phyloP scores from a whole-genome alignment of 1,139 yeast species.

The Eremothecium sinecaudum region DNA sequence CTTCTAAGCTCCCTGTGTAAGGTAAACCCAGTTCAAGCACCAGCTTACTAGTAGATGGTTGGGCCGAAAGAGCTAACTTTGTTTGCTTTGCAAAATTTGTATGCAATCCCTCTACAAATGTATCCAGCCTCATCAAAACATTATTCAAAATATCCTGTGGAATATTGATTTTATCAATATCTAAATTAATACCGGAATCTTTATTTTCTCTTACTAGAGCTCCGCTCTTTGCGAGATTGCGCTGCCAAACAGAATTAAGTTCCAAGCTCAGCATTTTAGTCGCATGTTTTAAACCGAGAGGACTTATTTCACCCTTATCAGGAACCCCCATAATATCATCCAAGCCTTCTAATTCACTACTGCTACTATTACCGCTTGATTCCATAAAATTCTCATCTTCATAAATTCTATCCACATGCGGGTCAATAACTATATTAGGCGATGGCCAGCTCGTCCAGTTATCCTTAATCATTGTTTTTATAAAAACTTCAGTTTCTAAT shows the following conservation, averaged over 20 bases:
- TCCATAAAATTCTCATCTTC: slow-evolving; percentile 16
- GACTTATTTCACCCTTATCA: slow-evolving; percentile 20
- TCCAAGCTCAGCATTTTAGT: slow-evolving; percentile 22
- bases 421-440: slow-evolving; percentile 22
- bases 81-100: slow-evolving; percentile 20
- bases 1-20: slow-evolving; percentile 6
- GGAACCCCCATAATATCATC: neutral
- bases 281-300: slow-evolving; percentile 19
- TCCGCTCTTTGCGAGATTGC: slow-evolving; percentile 16
- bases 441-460: slow-evolving; percentile 31
- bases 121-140: slow-evolving; percentile 22
- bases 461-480: slow-evolving; percentile 23
- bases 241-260: slow-evolving; percentile 26
- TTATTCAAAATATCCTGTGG: slow-evolving; percentile 16
- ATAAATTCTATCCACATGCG: slow-evolving; percentile 19
- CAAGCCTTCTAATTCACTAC: slow-evolving; percentile 2
- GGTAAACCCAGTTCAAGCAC: slow-evolving; percentile 9
- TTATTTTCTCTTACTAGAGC: neutral
- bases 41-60: slow-evolving; percentile 11
- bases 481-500: slow-evolving; percentile 20
- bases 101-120: slow-evolving; percentile 24
- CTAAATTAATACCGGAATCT: slow-evolving; percentile 14
- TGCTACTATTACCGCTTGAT: neutral
- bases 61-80: slow-evolving; percentile 17
- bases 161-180: slow-evolving; percentile 20